These are phyloP conservation scores for Nakazawaea holstii DNA, from an alignment of 805 yeast species.

Conservation along the genomic window DNA sequence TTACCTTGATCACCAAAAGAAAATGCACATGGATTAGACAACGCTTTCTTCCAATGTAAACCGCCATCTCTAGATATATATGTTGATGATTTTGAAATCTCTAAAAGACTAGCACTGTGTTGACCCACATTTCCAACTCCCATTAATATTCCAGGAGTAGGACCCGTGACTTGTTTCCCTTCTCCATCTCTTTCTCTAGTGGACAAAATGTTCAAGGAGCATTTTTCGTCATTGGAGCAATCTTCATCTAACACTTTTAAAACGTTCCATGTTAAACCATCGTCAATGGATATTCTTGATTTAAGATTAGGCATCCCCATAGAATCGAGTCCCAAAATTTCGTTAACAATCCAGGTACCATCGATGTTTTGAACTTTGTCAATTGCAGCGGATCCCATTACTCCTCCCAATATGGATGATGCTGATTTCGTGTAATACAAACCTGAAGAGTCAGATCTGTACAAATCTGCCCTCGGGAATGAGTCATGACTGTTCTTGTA, in stretches of 20 bases:
- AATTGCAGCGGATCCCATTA: constrained; percentile 32
- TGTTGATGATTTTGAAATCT: constrained; percentile 25
- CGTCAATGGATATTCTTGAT: constrained; percentile 42
- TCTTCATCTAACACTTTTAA: constrained; percentile 40
- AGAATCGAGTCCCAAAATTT: constrained; percentile 22
- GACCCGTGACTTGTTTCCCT: constrained; percentile 39
- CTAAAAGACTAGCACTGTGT: constrained; percentile 25
- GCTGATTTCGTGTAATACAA: constrained; percentile 40
- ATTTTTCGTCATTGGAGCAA: constrained; percentile 39
- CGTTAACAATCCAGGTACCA: constrained; percentile 56
- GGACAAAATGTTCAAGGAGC: constrained; percentile 40
- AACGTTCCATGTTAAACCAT: constrained; percentile 49
- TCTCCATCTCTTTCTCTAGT: constrained; percentile 31
- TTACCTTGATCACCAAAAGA: constrained; percentile 79
- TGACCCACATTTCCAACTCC: constrained; percentile 87
- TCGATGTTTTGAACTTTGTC: constrained; percentile 47
- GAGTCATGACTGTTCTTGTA: constrained; percentile 14
- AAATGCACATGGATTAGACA: constrained; percentile 47
- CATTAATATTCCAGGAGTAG: constrained; percentile 47
- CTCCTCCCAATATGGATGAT: constrained; percentile 31
- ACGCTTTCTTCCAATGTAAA: constrained; percentile 54
- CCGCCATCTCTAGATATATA: constrained; percentile 78
- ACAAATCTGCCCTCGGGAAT: constrained; percentile 28
- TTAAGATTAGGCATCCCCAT: constrained; percentile 21
- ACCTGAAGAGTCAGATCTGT: constrained; percentile 56